phyloP scores from a whole-genome alignment of 805 yeast species.

The Nakazawaea wickerhamii region DNA sequence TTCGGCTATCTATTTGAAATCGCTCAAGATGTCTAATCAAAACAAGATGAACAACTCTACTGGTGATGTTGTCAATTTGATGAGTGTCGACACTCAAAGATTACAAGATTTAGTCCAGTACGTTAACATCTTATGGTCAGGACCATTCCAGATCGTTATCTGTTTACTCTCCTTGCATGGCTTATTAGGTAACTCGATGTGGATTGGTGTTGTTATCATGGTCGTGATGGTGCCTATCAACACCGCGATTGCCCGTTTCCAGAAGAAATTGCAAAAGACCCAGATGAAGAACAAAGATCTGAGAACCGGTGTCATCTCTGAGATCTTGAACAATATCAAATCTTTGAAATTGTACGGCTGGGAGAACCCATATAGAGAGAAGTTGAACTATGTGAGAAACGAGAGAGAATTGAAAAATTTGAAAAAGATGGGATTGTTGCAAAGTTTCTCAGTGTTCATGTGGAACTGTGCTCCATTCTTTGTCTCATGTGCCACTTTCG shows the following conservation, averaged over 20 bases:
- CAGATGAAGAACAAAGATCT: constrained; percentile 92
- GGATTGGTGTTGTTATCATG: constrained; percentile 89
- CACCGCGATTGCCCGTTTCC: constrained; percentile 58
- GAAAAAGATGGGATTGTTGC: constrained; percentile 64
- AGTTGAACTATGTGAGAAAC: constrained; percentile 78
- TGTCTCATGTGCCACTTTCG: constrained; percentile 88
- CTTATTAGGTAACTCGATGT: constrained; percentile 83
- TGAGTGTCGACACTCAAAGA: constrained; percentile 92
- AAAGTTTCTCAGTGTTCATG: constrained; percentile 66
- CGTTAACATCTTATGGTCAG: constrained; percentile 83
- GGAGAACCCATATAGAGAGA: constrained; percentile 81
- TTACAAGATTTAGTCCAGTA: constrained; percentile 77
- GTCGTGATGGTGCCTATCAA: constrained; percentile 75
- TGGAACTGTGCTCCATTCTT: constrained; percentile 86
- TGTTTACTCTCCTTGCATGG: constrained; percentile 71
- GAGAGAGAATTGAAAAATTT: constrained; percentile 77
- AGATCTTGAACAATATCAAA: constrained; percentile 85
- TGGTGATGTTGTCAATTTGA: constrained; percentile 90
- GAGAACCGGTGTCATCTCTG: constrained; percentile 84
- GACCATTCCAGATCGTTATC: constrained; percentile 80
- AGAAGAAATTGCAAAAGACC: constrained; percentile 66
- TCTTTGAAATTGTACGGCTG: constrained; percentile 92
- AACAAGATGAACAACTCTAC: constrained; percentile 67
- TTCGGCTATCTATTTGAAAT: constrained; percentile 61
- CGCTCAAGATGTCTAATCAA: constrained; percentile 65